phyloP scores from a whole-genome alignment of 441 rosid genomes.

The Theobroma grandiflorum region DNA sequence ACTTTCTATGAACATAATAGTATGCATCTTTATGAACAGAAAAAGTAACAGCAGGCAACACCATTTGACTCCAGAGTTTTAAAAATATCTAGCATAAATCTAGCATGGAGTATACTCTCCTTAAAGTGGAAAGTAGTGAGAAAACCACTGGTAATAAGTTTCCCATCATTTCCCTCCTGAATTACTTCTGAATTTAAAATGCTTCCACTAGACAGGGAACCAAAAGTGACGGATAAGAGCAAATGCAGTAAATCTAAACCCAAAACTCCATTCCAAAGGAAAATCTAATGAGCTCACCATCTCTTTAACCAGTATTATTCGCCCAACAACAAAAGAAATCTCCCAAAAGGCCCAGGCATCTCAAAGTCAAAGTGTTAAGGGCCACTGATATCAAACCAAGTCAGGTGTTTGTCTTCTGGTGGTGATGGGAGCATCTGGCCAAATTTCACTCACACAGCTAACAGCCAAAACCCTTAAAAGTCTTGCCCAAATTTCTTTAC shows the following conservation, averaged over 20 bases:
- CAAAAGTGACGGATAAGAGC: background rate
- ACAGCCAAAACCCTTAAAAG: background rate
- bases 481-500: background rate
- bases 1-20: background rate
- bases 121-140: background rate
- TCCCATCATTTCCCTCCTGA: background rate
- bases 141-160: background rate
- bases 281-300: background rate
- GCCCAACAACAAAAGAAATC: constrained; percentile 17
- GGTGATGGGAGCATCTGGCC: background rate
- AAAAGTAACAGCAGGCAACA: background rate
- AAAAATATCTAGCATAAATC: background rate
- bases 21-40: constrained; percentile 1
- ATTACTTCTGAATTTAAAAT: background rate
- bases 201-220: constrained; percentile 6
- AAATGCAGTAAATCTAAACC: background rate
- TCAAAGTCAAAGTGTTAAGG: background rate
- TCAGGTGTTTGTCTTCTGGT: background rate
- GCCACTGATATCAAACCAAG: background rate
- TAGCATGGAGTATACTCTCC: background rate
- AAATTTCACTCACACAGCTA: background rate
- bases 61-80: background rate
- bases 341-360: background rate
- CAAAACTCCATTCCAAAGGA: background rate
- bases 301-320: background rate